Base-by-base conservation (phyloP, 306 rosid genomes). In the Senna siamea region DNA sequence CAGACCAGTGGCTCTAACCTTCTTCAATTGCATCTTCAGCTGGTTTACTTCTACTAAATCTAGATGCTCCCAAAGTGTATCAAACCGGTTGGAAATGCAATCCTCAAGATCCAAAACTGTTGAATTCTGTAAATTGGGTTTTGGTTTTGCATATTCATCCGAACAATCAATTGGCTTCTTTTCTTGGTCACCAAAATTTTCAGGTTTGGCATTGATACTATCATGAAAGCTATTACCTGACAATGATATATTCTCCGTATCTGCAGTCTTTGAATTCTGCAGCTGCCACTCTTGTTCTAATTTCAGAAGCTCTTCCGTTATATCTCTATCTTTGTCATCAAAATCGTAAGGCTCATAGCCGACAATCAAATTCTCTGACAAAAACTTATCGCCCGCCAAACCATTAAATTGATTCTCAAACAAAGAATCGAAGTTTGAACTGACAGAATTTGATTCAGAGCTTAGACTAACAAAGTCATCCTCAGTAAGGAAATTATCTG, bases 11-110 rank as follows among this genome's bases (percentile, higher is more conserved):
- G 92, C 99, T 68, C 81, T 85, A 7, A 88, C 99, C 80, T 85
- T 95, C 77, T 87, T 92, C 81, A 94, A 69, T 73, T 94, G 97
- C 90, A 87, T 88, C 73, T 92, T 92, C 51, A 92, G 44, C 61
- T 95, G 98, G 2, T 26, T 26, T 26, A 26, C 30, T 72, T 92
- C 97, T 14, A 92, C 63, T 75, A 94, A 81, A 10, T 92, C 97
- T 48, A 92, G 99, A 76, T 92, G 97, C 14, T 94, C 97, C 99
- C 99, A 92, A 54, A 88, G 70, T 3, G 88, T 76, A 56, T n/a
- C n/a, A n/a, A n/a, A n/a, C n/a, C n/a, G n/a, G n/a, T 94, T 97
- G 59, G 92, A 85, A 34, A 34, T 69, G 60, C 61, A 69, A 12
- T 69, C 61, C 11, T 52, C 34, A 37, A 58, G 34, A 46, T 76